phyloP scores from a whole-genome alignment of 805 yeast genomes.

The Saccharomycopsis vini region DNA sequence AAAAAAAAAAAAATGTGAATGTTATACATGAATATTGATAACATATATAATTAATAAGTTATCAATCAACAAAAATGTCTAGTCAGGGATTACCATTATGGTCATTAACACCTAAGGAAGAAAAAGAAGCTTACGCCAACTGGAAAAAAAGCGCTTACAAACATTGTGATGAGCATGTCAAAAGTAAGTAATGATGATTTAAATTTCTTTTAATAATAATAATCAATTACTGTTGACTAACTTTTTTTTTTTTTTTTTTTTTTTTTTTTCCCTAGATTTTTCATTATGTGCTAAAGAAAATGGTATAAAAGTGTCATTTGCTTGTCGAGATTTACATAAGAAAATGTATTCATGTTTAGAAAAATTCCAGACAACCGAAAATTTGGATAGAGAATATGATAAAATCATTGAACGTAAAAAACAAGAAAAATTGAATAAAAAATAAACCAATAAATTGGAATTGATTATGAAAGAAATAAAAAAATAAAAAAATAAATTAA shows the following conservation, averaged over 20 bases:
- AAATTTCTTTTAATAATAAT: conserved; percentile 25
- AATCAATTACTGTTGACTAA: no score
- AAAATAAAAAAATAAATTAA: no score
- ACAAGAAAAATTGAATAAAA: neutral
- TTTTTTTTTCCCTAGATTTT: conserved; percentile 49
- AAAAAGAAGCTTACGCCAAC: conserved; percentile 59
- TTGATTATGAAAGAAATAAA: no score
- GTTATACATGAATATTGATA: neutral
- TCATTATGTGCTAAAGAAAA: conserved; percentile 55
- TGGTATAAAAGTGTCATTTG: conserved; percentile 59
- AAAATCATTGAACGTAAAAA: conserved; percentile 36
- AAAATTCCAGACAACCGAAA: conserved; percentile 50
- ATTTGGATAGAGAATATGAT: conserved; percentile 63
- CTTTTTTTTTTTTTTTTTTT: conserved; percentile 54
- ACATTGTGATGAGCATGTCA: conserved; percentile 60
- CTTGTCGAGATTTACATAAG: conserved; percentile 51
- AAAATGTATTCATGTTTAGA: conserved; percentile 57
- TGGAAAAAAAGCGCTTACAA: conserved; percentile 62
- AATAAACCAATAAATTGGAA: neutral
- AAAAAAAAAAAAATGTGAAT: neutral
- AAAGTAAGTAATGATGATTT: conserved; percentile 51
- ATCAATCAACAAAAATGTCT: neutral
- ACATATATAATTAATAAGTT: no score
- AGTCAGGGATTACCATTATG: conserved; percentile 48
- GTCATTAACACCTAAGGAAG: conserved; percentile 72